Conservation (phyloP, 352 stramenopile genomes). For the Phytophthora colocasiae region DNA sequence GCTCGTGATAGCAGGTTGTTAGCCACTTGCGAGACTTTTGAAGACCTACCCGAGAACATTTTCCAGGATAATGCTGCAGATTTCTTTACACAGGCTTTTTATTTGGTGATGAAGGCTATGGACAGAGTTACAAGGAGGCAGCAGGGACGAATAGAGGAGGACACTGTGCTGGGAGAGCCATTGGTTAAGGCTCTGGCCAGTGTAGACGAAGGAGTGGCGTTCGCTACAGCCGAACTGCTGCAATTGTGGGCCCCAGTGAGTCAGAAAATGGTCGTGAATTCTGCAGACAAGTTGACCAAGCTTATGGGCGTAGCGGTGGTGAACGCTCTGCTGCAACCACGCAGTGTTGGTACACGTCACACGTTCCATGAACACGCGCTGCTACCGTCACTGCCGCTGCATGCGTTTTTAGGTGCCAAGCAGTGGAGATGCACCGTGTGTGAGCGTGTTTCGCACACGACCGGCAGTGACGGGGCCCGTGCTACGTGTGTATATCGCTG, state of each 20-base stretch:
- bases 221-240: slow-evolving; percentile 39
- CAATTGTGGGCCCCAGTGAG: slow-evolving; percentile 35
- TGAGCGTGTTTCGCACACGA: slow-evolving; percentile 35
- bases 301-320: slow-evolving; percentile 39
- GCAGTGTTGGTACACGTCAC: slow-evolving; percentile 37
- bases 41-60: slow-evolving; percentile 18
- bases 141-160: slow-evolving; percentile 6
- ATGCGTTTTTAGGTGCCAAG: slow-evolving; percentile 39
- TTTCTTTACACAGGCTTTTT: slow-evolving; percentile 32
- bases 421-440: slow-evolving; percentile 55
- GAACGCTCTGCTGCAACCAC: slow-evolving; percentile 47
- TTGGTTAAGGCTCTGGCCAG: slow-evolving; percentile 14
- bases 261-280: slow-evolving; percentile 18
- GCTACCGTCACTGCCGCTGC: slow-evolving; percentile 37
- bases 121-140: slow-evolving; percentile 21
- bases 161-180: background rate
- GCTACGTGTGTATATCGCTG: slow-evolving; percentile 53
- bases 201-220: slow-evolving; percentile 40
- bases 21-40: slow-evolving; percentile 19
- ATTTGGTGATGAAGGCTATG: slow-evolving; percentile 29
- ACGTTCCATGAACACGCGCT: slow-evolving; percentile 52
- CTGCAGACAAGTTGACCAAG: slow-evolving; percentile 15
- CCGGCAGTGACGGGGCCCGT: slow-evolving; percentile 17
- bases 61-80: slow-evolving; percentile 1
- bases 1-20: background rate